Evolutionary conservation across 441 rosid species (phyloP).

Genomic region (Euphorbia corollata): DNA sequence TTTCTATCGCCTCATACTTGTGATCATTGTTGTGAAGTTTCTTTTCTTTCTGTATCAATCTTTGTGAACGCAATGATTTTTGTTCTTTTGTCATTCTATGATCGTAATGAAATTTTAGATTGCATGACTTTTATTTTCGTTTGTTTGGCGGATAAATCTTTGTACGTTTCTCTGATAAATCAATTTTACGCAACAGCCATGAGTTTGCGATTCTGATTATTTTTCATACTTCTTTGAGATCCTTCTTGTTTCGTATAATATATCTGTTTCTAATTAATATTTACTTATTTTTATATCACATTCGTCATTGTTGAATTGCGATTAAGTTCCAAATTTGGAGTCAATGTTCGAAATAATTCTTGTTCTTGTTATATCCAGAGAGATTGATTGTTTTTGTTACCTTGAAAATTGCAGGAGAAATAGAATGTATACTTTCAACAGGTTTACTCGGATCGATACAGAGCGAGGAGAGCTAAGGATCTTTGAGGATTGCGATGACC

Average conservation of each 20-base stretch:
- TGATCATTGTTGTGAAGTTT: not conserved
- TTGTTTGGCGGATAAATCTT: too few species aligned
- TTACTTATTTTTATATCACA: not conserved
- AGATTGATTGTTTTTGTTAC: conserved; percentile 4
- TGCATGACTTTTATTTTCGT: too few species aligned
- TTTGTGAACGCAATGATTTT: too few species aligned
- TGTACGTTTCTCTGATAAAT: too few species aligned
- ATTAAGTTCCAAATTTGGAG: conserved; percentile 14
- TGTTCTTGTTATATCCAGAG: conserved; percentile 5
- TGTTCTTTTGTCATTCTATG: too few species aligned
- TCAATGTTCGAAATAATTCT: conserved; percentile 16
- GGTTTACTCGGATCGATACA: conserved; percentile 40
- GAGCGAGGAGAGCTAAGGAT: conserved; percentile 68
- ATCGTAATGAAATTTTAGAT: too few species aligned
- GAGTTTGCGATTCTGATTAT: too few species aligned
- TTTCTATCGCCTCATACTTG: not conserved
- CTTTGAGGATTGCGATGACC: conserved; percentile 68
- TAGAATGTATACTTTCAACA: conserved; percentile 2
- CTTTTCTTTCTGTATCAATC: too few species aligned
- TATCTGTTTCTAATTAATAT: too few species aligned
- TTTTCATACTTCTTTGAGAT: too few species aligned
- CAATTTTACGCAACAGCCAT: too few species aligned
- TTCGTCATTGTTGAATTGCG: conserved; percentile 17
- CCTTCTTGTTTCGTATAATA: too few species aligned
- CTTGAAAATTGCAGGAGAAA: conserved; percentile 10